Conservation (phyloP, 1,284 basidiomycete genomes). For the Volvariella volvacea region DNA sequence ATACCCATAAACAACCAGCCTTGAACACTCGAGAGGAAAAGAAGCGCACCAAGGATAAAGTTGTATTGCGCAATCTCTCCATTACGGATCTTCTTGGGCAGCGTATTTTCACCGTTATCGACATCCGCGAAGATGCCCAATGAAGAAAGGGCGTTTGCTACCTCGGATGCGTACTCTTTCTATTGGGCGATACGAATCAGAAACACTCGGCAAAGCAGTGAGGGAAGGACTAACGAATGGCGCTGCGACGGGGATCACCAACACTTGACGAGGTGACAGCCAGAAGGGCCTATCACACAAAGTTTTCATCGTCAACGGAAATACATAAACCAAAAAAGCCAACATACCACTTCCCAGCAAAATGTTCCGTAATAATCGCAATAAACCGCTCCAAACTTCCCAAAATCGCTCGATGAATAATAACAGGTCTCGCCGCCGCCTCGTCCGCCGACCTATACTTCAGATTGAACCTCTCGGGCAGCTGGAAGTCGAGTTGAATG, state of each 20-base stretch:
- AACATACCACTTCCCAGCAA: conserved; percentile 88
- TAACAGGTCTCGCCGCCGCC: conserved; percentile 75
- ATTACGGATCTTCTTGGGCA: conserved; percentile 95
- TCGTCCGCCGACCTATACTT: conserved; percentile 82
- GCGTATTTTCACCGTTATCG: conserved; percentile 88
- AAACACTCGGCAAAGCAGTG: conserved; percentile 10
- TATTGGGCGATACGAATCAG: conserved; percentile 25
- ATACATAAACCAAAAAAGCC: neutral
- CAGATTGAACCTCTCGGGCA: conserved; percentile 97
- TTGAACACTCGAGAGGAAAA: conserved; percentile 3
- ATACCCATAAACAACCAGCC: neutral
- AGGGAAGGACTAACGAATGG: conserved; percentile 58
- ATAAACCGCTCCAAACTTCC: conserved; percentile 96
- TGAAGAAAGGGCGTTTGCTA: conserved; percentile 63
- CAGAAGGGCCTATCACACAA: conserved; percentile 96
- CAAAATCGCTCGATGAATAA: conserved; percentile 97
- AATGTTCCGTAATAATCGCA: conserved; percentile 96
- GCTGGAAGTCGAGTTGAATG: conserved; percentile 98
- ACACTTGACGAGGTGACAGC: conserved; percentile 91
- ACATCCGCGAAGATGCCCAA: conserved; percentile 86
- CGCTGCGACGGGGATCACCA: conserved; percentile 90
- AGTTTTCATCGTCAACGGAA: neutral
- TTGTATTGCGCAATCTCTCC: conserved; percentile 94
- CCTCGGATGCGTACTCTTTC: conserved; percentile 87
- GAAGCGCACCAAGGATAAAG: conserved; percentile 85